Conservation (phyloP, 164 flowering plant species). For the Chloranthus sessilifolius region DNA sequence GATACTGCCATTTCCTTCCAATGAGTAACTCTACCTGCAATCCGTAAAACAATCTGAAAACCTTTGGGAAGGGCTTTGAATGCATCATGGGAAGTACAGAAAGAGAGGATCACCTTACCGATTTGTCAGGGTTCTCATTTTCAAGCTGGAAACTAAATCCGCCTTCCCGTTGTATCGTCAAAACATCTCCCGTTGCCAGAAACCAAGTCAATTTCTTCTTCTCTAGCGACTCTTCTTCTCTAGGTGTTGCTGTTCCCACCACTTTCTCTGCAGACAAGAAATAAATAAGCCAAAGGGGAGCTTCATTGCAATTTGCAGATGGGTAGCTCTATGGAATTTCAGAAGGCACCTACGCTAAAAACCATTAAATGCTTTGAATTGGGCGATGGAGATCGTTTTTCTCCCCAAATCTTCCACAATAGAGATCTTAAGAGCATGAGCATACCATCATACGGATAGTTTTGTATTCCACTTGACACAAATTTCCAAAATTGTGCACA, state of each 20-base stretch:
- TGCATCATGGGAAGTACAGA: not conserved
- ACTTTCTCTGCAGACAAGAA: slow-evolving; percentile 88
- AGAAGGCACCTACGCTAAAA: too few relatives aligned
- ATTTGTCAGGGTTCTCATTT: slow-evolving; percentile 30
- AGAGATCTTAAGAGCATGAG: too few relatives aligned
- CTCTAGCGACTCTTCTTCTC: slow-evolving; percentile 35
- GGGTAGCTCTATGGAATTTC: too few relatives aligned
- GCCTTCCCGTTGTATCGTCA: slow-evolving; percentile 44
- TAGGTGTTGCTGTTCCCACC: slow-evolving; percentile 85
- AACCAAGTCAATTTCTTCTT: slow-evolving; percentile 58
- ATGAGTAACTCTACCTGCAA: slow-evolving; percentile 61
- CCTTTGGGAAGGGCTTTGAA: too few relatives aligned
- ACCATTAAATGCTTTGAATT: too few relatives aligned
- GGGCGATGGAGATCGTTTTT: too few relatives aligned
- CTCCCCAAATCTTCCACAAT: too few relatives aligned
- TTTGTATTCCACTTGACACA: too few relatives aligned
- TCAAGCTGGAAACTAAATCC: slow-evolving; percentile 41
- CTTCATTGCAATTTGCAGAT: too few relatives aligned
- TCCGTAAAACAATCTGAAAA: too few relatives aligned
- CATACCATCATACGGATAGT: too few relatives aligned
- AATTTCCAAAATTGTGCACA: too few relatives aligned
- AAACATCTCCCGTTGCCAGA: slow-evolving; percentile 73
- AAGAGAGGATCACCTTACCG: slow-evolving; percentile 23
- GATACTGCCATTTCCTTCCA: slow-evolving; percentile 73
- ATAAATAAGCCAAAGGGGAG: not conserved